These are phyloP conservation scores for Westerdykella sp. DNA, from an alignment of 2,329 filamentous ascomycete species.

Conservation along the genomic window DNA sequence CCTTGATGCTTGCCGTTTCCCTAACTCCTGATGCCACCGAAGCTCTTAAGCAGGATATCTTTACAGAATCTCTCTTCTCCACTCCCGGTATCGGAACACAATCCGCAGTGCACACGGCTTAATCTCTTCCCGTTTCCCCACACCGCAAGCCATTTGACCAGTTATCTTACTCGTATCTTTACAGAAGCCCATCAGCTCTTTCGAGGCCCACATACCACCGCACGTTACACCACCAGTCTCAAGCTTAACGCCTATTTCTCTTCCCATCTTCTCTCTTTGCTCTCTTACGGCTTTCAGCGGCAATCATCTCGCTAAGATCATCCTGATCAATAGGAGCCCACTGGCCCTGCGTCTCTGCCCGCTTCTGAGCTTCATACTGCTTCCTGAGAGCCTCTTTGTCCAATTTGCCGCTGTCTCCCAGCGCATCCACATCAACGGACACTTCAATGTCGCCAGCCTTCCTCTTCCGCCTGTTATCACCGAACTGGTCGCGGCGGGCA, in stretches of 20 bases:
- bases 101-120: neutral
- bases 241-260: constrained; percentile 50
- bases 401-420: constrained; percentile 69
- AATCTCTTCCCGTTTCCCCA: neutral
- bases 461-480: constrained; percentile 70
- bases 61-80: neutral
- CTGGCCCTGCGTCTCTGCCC: constrained; percentile 54
- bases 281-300: constrained; percentile 83
- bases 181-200: constrained; percentile 8
- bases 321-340: constrained; percentile 78
- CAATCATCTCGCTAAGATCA: constrained; percentile 93
- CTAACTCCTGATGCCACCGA: neutral
- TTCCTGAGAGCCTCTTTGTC: constrained; percentile 76
- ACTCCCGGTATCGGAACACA: neutral
- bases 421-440: constrained; percentile 76
- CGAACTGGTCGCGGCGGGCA: constrained; percentile 55
- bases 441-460: constrained; percentile 95
- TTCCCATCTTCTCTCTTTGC: constrained; percentile 82
- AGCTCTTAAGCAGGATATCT: neutral
- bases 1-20: no score
- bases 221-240: neutral
- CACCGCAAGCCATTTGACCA: neutral
- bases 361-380: constrained; percentile 68
- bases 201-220: neutral
- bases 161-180: constrained; percentile 8